Evolutionary conservation across 805 yeast genomes (phyloP), one percentile per base, ranked within the genome.

Genomic region (Ogataea populi-albae): DNA sequence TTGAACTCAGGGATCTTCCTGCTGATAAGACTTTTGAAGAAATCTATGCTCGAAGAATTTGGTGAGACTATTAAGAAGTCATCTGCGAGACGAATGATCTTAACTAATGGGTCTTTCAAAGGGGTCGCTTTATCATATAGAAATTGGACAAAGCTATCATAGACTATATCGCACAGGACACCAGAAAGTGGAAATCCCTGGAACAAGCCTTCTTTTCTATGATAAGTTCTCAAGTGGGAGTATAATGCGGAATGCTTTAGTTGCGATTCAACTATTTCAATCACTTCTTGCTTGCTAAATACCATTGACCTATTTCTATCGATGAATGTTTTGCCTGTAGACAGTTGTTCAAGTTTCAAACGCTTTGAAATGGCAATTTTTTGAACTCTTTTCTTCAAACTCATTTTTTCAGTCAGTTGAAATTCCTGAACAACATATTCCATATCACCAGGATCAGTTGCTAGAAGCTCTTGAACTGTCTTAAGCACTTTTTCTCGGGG

Each of bases 111-210:
- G 3, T 57, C 48, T 5, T 27, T 7, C 8, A 27, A 47, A 40
- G 3, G 43, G 33, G 1, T 42, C 23, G n/a, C 55, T 25, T 25
- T 52, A 50, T 6, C 7, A 8, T 45, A 32, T 35, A 65, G 54
- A 10, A 51, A 45, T 19, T 67, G 65, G 8, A 83, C 69, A 20
- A 89, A 52, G 2, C 70, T 65, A 49, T 83, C 87, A 49, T 83
- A 82, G 0, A 85, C 72, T 1, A 87, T 45, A 44, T 87, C 86
- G 44, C 95, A 87, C 23, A 89, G 66, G 4, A 79, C 64, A 1
- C 84, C 73, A 38, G 95, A 91, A 4, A 88, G 57, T 1, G 81
- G 78, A 6, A 86, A 75, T 0, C 98, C 98, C 61, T 89, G 98
- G 35, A 81, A 88, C 0, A 91, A 68, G 0, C 98, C 98, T 7